Evolutionary conservation across 306 rosid genomes (phyloP).

Genomic region (Pterocarpus macrocarpus): DNA sequence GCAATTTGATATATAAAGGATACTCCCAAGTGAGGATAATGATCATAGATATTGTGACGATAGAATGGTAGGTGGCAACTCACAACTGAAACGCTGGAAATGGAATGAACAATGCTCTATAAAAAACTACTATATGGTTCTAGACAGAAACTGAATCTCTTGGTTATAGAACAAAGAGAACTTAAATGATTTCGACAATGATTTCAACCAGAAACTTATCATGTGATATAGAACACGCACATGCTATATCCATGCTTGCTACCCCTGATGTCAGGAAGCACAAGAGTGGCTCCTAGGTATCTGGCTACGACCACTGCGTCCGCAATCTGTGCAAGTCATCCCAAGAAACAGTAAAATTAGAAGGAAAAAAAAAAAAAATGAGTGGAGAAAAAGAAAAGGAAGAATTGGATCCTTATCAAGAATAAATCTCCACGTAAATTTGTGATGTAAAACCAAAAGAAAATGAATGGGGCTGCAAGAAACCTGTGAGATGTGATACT

Average conservation of each 20-base stretch:
- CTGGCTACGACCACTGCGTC: conserved; percentile 58
- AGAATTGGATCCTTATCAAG: background rate
- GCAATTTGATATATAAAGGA: background rate
- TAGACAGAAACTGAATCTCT: background rate
- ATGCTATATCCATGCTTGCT: conserved; percentile 47
- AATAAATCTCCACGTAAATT: background rate
- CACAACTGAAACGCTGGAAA: background rate
- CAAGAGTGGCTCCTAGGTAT: conserved; percentile 57
- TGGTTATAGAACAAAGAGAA: background rate
- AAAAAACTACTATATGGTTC: too few relatives aligned
- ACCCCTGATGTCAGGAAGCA: conserved; percentile 55
- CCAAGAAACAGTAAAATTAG: conserved; percentile 28
- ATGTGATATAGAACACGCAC: conserved; percentile 34
- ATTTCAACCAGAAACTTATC: background rate
- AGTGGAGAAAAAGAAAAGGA: background rate
- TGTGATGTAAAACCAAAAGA: background rate
- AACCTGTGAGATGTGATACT: conserved; percentile 58
- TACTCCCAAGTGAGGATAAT: background rate
- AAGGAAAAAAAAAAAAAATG: too few relatives aligned
- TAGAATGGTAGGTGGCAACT: background rate
- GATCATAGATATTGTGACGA: background rate
- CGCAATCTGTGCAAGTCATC: conserved; percentile 50
- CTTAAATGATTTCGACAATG: too few relatives aligned
- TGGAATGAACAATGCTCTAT: background rate
- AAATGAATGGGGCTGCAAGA: background rate